These are phyloP conservation scores for Suhomyces bribrorum DNA, from an alignment of 1,139 yeast genomes.

Conservation along the genomic window DNA sequence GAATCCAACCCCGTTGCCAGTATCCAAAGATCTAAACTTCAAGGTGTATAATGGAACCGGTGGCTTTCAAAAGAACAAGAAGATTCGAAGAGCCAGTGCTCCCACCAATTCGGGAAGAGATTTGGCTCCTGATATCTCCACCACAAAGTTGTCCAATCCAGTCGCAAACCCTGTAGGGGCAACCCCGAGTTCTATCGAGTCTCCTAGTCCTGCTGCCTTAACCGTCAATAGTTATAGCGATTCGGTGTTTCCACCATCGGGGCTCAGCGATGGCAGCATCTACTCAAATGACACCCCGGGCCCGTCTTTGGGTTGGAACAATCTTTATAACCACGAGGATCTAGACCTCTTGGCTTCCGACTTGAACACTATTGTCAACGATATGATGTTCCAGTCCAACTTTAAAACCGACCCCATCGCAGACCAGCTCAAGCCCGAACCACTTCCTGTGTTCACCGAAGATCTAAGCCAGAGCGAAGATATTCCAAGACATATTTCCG, in stretches of 20 bases:
- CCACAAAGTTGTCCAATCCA: neutral
- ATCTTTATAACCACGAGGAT: slow-evolving; percentile 34
- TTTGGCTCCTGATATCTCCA: neutral
- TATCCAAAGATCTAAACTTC: slow-evolving; percentile 12
- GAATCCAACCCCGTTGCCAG: slow-evolving; percentile 11
- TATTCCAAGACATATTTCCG: slow-evolving; percentile 35
- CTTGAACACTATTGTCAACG: slow-evolving; percentile 43
- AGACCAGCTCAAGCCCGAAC: neutral
- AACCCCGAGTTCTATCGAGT: neutral
- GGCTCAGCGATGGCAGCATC: slow-evolving; percentile 1
- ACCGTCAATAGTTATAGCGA: neutral
- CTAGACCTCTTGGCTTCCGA: slow-evolving; percentile 43
- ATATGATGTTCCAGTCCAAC: slow-evolving; percentile 39
- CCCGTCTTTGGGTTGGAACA: slow-evolving; percentile 11
- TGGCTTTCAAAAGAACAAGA: slow-evolving; percentile 7
- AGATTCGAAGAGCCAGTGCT: slow-evolving; percentile 1
- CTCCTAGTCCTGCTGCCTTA: neutral
- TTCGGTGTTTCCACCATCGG: neutral
- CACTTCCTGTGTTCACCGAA: neutral
- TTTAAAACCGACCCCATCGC: slow-evolving; percentile 14
- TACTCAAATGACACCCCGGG: slow-evolving; percentile 6
- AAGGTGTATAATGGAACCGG: slow-evolving; percentile 14
- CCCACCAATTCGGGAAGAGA: neutral
- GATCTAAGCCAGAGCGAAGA: slow-evolving; percentile 2
- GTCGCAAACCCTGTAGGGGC: neutral